phyloP scores from a whole-genome alignment of 2,329 filamentous ascomycete genomes.

The Colletotrichum salicis region DNA sequence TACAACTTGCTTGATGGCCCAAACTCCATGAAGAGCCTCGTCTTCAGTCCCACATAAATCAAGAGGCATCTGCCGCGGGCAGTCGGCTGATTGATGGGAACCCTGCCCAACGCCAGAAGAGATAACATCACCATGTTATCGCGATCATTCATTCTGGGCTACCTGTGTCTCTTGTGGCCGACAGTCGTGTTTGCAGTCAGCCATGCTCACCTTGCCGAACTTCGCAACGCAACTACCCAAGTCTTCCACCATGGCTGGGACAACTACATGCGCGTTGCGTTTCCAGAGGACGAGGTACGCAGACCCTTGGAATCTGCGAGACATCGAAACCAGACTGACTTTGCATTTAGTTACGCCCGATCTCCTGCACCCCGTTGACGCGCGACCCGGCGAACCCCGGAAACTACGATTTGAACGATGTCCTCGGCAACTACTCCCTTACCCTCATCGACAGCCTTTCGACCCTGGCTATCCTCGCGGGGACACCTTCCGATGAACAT shows the following conservation, averaged over 20 bases:
- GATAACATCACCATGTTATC: conserved; percentile 38
- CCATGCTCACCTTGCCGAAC: conserved; percentile 62
- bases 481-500: conserved; percentile 68
- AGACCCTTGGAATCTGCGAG: conserved; percentile 31
- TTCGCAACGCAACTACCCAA: conserved; percentile 71
- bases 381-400: conserved; percentile 83
- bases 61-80: conserved; percentile 34
- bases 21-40: conserved; percentile 25
- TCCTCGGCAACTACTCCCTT: conserved; percentile 95
- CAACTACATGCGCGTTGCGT: conserved; percentile 93
- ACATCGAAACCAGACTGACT: conserved; percentile 19
- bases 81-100: conserved; percentile 38
- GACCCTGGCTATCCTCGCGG: conserved; percentile 91
- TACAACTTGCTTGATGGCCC: background rate
- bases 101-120: conserved; percentile 9
- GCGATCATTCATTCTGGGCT: conserved; percentile 38
- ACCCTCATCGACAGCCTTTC: conserved; percentile 96
- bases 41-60: conserved; percentile 28
- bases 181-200: conserved; percentile 60
- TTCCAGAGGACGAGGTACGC: conserved; percentile 88
- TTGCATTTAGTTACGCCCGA: conserved; percentile 74
- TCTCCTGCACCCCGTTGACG: conserved; percentile 85
- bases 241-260: conserved; percentile 98
- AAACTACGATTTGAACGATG: conserved; percentile 91
- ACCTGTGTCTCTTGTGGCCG: conserved; percentile 51